These are phyloP conservation scores for Smallanthus sonchifolius DNA, from an alignment of 129 eudicot genomes.

Conservation along the genomic window DNA sequence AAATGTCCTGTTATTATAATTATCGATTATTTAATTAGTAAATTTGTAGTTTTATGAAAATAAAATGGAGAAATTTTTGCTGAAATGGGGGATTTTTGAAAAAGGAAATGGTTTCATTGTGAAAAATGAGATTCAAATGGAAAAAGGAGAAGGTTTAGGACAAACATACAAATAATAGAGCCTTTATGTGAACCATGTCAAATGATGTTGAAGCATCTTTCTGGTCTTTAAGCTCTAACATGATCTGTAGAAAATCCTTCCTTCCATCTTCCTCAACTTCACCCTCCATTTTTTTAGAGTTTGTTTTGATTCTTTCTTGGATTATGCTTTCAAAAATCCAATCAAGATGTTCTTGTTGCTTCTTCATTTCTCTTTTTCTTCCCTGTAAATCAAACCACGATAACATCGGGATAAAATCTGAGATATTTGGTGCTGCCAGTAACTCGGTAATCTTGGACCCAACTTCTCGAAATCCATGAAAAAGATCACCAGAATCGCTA, in stretches of 20 bases:
- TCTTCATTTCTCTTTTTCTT: slow-evolving; percentile 33
- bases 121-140: too few relatives aligned
- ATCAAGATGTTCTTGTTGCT: slow-evolving; percentile 26
- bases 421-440: slow-evolving; percentile 23
- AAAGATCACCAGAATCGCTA: neutral
- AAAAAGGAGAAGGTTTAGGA: neutral
- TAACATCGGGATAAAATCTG: slow-evolving; percentile 35
- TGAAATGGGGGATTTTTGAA: too few relatives aligned
- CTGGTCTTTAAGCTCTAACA: slow-evolving; percentile 25
- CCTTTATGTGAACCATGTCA: slow-evolving; percentile 26
- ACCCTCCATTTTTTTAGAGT: neutral
- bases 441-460: slow-evolving; percentile 34
- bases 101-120: too few relatives aligned
- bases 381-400: slow-evolving; percentile 37
- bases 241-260: slow-evolving; percentile 40
- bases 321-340: slow-evolving; percentile 18
- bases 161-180: slow-evolving; percentile 19
- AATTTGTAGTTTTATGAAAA: neutral
- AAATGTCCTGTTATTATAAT: slow-evolving; percentile 28
- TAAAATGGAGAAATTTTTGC: too few relatives aligned
- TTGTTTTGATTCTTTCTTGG: slow-evolving; percentile 15
- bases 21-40: neutral
- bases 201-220: slow-evolving; percentile 15
- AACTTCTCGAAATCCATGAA: slow-evolving; percentile 28
- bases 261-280: slow-evolving; percentile 5